A percentile compares a stretch with the other conserved stretches of the same genome.
Conservation (phyloP, 2,329 filamentous ascomycete species). For the Myriosclerotinia duriaeana region DNA sequence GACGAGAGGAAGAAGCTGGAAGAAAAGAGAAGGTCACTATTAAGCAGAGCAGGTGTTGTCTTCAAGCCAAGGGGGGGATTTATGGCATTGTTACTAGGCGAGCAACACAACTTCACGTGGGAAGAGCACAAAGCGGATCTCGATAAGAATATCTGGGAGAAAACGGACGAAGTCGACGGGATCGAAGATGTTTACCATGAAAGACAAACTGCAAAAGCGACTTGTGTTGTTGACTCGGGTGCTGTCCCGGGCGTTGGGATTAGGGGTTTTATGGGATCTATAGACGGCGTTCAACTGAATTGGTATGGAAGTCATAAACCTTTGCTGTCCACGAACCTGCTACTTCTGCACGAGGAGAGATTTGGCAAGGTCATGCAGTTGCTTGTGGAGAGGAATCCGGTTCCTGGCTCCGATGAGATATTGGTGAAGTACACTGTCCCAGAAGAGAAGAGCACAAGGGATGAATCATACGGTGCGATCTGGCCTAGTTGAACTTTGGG, state of each 20-base stretch:
- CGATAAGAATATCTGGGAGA: neutral
- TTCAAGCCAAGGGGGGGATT: neutral
- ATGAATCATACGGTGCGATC: neutral
- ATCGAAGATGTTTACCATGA: neutral
- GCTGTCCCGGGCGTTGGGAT: neutral
- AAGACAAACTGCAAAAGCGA: neutral
- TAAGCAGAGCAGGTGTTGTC: neutral
- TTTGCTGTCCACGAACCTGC: neutral
- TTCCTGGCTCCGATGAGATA: neutral
- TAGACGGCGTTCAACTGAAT: neutral
- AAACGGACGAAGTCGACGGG: neutral
- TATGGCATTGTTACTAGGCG: neutral
- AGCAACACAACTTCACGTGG: neutral
- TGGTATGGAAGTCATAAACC: neutral
- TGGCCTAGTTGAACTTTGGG: neutral
- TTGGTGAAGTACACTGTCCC: neutral
- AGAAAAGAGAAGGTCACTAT: neutral
- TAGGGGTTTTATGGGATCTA: neutral
- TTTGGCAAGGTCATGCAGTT: neutral
- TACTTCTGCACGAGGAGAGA: neutral
- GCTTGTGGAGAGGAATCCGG: neutral
- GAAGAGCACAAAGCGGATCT: neutral
- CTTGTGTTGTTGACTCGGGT: neutral
- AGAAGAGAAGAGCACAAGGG: neutral
- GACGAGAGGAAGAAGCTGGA: neutral